Conservation (phyloP, 139 green algal species). For the Chlorella ohadii region DNA sequence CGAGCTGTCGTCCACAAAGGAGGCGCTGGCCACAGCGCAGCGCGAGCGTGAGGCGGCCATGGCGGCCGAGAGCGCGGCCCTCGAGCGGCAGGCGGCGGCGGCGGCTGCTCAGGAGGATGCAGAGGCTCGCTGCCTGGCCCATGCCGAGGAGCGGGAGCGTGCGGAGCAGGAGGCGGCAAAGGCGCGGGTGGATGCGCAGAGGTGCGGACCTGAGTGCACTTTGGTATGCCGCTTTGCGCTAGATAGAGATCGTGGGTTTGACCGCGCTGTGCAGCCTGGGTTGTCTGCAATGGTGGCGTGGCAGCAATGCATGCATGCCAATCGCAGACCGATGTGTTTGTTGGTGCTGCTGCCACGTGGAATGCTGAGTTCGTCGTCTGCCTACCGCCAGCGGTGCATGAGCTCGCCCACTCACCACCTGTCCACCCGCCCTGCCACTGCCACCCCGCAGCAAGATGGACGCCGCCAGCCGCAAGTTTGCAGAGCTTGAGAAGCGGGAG, state of each 20-base stretch:
- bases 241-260: no score
- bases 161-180: constrained; percentile 6
- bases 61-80: constrained; percentile 11
- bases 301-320: no score
- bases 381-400: no score
- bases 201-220: no score
- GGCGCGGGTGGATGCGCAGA: constrained; percentile 33
- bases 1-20: background rate
- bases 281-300: no score
- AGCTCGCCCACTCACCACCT: no score
- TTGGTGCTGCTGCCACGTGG: no score
- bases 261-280: no score
- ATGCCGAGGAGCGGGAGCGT: constrained; percentile 13
- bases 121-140: constrained; percentile 6
- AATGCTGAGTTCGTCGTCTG: no score
- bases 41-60: background rate
- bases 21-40: background rate
- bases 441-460: constrained; percentile 19
- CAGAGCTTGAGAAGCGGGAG: constrained; percentile 27
- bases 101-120: background rate
- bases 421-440: no score
- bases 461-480: constrained; percentile 30
- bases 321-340: no score
- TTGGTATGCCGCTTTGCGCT: no score
- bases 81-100: background rate